Evolutionary conservation across 2,329 filamentous ascomycete genomes (phyloP), one percentile per base, ranked within the genome.

Genomic region (Aspergillus japonicus): DNA sequence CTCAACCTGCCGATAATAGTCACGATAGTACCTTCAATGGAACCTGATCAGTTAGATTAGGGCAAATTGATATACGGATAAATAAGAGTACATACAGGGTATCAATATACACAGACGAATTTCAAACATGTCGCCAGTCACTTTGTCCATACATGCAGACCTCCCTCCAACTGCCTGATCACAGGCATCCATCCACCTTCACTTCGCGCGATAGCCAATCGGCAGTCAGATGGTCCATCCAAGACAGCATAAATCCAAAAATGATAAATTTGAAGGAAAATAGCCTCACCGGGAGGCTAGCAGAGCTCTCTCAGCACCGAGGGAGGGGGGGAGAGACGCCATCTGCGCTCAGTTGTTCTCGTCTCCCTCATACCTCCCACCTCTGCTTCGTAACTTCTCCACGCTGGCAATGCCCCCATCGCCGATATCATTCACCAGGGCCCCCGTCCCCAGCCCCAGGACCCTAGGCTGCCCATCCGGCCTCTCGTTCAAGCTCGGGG

Each of bases 401-500:
- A 55, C 53, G 23, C 51, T 53, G 23, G 44, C 56, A n/a, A 24
- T 53, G 3, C 52, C 23, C 12, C 60, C 24, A 51, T 57, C 35
- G 35, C 56, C 39, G 16, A 44, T 19, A 8, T 44, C 39, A 44
- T 16, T 44, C 1, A 44, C 39, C 8, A 44, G 16, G 16, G 39
- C 50, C 35, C 54, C 42, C 47, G 65, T 62, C 8, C 66, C 69
- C 57, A 75, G 54, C 19, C 72, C 68, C 50, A 74, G 70, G 4
- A 67, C 66, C 54, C 71, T 68, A 52, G 68, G 66, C 53, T 67
- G 68, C n/a, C 83, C 84, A 64, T 77, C 81, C 3, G 84, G 82
- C 59, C 84, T 75, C 69, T 86, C 85, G 51, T 79, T 83, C 55
- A 89, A 75, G 67, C 82, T 87, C 14, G 87, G 87, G 39, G 85